Base-by-base conservation (phyloP, 257 asterid genomes). In the Gardenia jasminoides region DNA sequence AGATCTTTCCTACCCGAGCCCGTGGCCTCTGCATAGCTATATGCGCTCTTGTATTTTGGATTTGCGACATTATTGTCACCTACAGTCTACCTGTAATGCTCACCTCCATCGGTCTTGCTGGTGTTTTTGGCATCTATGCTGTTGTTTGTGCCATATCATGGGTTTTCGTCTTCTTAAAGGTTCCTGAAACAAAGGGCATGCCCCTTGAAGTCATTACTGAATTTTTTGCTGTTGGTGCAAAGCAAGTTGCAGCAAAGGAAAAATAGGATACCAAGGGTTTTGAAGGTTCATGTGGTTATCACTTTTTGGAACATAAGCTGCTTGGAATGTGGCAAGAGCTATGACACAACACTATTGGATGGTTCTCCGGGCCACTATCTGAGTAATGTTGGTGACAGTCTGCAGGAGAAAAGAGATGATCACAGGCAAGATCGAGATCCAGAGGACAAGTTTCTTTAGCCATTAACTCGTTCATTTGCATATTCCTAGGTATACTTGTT, bases 101-200 rank as follows among this genome's bases (percentile, higher is more conserved):
- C 76, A 86, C 83, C 75, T 83, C 88, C n/a, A 82, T 93, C 9
- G 96, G 96, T 68, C 89, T 93, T 0, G 92, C 90, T 3, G 97
- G 98, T 0, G 95, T 89, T 13, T 93, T 93, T 81, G 93, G 93
- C 80, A 88, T 93, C 68, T 93, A 93, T 24, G 94, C 97, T 0
- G 74, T 88, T 13, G 94, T 91, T 44, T 92, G 98, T 80, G 41
- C 84, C 74, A 67, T 91, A 0, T 85, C 97, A 0, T 93, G 97
- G 98, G 64, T 92, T 76, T 93, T 93, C 24, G 94, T 92, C 15
- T 93, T 56, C 91, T 75, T 92, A 28, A 90, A 89, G 81, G 98
- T 93, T n/a, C 98, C 98, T 0, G 98, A 93, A 78, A 93, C 98
- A 9, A 93, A 93, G 83, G 98, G 98, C 71, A 93, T 93, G 98